phyloP scores from a whole-genome alignment of 345 rosid species.

The Kernera saxatilis region DNA sequence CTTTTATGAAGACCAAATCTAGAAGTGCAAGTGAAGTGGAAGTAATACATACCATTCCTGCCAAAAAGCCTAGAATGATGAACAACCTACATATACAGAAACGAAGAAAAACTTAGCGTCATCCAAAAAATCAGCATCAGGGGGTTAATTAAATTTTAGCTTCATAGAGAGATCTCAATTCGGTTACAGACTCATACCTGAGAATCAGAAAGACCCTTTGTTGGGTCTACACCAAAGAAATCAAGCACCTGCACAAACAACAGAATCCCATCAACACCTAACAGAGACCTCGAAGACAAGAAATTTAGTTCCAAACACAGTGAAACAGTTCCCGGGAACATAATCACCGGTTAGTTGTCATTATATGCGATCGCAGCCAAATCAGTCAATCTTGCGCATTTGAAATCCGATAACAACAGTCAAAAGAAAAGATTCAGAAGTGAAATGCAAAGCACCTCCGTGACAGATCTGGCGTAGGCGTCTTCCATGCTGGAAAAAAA shows the following conservation, averaged over 20 bases:
- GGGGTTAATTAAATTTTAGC: background rate
- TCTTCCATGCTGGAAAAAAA: slow-evolving; percentile 59
- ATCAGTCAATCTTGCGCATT: background rate
- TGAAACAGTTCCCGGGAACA: background rate
- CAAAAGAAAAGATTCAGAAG: background rate
- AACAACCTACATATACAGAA: slow-evolving; percentile 48
- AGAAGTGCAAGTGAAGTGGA: background rate
- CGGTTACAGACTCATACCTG: slow-evolving; percentile 50
- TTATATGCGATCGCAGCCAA: background rate
- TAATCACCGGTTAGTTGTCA: background rate
- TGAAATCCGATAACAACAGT: background rate
- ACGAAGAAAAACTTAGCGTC: background rate
- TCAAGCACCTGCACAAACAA: slow-evolving; percentile 65
- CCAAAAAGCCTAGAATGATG: slow-evolving; percentile 61
- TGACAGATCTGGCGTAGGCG: slow-evolving; percentile 88
- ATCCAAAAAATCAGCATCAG: background rate
- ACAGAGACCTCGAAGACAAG: background rate
- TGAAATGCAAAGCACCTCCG: slow-evolving; percentile 58
- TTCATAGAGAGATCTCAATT: slow-evolving; percentile 2
- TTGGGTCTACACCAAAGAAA: slow-evolving; percentile 73
- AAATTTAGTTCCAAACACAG: slow-evolving; percentile 1
- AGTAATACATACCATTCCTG: slow-evolving; percentile 57
- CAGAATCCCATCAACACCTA: slow-evolving; percentile 12
- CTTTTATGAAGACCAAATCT: background rate
- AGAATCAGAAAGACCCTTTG: slow-evolving; percentile 74